Evolutionary conservation across 768 basidiomycete genomes (phyloP).

Genomic region (Amanita rimosa): DNA sequence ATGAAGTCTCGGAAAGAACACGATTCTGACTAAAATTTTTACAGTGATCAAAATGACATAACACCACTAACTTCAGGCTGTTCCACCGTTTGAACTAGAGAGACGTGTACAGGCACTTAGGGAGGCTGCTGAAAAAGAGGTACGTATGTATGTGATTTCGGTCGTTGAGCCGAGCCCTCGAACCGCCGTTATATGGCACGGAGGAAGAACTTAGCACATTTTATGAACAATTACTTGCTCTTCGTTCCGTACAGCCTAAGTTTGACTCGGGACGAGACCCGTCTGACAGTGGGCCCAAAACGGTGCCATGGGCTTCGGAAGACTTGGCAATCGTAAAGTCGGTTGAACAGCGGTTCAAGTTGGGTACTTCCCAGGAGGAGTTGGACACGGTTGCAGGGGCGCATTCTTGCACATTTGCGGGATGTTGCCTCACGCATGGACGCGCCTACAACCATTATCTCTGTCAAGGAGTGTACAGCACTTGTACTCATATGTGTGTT

Average conservation of each 20-base stretch:
- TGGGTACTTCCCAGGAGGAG: constrained; percentile 6
- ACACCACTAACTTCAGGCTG: background rate
- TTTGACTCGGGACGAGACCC: constrained; percentile 5
- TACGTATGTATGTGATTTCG: background rate
- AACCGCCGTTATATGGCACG: constrained; percentile 23
- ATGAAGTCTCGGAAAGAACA: background rate
- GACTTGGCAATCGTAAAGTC: constrained; percentile 23
- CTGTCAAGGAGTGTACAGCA: constrained; percentile 41
- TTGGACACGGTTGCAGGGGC: constrained; percentile 7
- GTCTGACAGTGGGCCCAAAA: constrained; percentile 10
- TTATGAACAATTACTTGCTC: constrained; percentile 33
- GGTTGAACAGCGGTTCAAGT: constrained; percentile 24
- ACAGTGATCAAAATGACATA: background rate
- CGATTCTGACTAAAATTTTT: background rate
- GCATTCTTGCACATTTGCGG: constrained; percentile 23
- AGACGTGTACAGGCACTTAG: constrained; percentile 1
- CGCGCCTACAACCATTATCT: constrained; percentile 29
- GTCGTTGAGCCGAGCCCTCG: constrained; percentile 10
- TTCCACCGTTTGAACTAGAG: constrained; percentile 1
- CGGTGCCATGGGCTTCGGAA: constrained; percentile 16
- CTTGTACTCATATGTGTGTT: constrained; percentile 39
- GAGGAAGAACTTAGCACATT: constrained; percentile 30
- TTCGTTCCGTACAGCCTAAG: constrained; percentile 12
- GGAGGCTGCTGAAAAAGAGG: constrained; percentile 2
- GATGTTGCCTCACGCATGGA: constrained; percentile 24